These are phyloP conservation scores for Yamagishiella unicocca DNA, from an alignment of 139 green algal genomes.

Conservation along the genomic window DNA sequence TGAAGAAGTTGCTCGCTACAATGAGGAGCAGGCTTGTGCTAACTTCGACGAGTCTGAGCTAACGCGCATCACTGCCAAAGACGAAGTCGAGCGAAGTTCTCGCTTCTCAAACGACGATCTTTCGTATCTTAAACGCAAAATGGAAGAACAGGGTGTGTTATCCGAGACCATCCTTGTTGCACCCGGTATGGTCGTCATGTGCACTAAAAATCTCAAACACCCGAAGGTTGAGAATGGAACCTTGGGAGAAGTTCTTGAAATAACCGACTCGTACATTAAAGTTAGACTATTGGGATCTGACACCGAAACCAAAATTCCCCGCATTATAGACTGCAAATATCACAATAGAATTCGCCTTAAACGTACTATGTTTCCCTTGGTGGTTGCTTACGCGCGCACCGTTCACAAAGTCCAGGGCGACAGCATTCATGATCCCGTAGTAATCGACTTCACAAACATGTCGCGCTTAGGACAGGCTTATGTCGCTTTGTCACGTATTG, in stretches of 20 bases:
- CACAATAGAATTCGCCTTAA: neutral
- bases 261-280: neutral
- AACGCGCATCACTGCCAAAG: neutral
- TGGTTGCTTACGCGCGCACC: neutral
- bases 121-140: neutral
- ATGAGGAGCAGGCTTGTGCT: neutral
- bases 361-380: neutral
- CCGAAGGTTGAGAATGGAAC: neutral
- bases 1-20: neutral
- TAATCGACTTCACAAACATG: constrained; percentile 10
- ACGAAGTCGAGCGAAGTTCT: neutral
- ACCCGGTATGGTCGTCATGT: neutral
- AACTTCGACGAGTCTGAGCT: neutral
- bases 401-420: constrained; percentile 17
- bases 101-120: neutral
- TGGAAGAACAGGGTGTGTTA: neutral
- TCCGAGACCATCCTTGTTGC: neutral
- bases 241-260: neutral
- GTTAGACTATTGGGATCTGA: neutral
- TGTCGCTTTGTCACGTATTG: too few species aligned
- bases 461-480: neutral
- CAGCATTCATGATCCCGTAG: neutral
- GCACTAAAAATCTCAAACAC: constrained; percentile 5
- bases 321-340: neutral
- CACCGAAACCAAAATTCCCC: neutral